A percentile compares a stretch with the other conserved stretches of the same genome.
Conservation (phyloP, 495 filamentous ascomycete genomes). For the Halenospora varia region DNA sequence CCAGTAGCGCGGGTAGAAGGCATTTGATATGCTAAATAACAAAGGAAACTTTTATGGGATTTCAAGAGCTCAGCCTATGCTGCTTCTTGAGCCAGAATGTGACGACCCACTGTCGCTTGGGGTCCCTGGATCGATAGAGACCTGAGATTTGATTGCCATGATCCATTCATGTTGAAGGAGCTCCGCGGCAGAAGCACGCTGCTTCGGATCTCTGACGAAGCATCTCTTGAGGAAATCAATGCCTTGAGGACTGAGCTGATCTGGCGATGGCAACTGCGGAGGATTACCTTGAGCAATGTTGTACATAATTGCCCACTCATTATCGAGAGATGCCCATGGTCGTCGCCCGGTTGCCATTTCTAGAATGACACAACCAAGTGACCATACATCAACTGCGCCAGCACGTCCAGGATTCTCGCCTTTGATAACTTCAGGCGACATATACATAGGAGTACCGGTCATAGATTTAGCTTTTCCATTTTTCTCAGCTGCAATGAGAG, state of each 20-base stretch:
- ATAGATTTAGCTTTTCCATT: conserved; percentile 74
- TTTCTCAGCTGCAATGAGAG: conserved; percentile 60
- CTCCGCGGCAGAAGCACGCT: conserved; percentile 78
- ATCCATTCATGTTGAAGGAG: conserved; percentile 97
- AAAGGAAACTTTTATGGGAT: not conserved
- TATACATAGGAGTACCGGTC: conserved; percentile 99
- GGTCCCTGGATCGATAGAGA: conserved; percentile 47
- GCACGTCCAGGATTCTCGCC: conserved; percentile 69
- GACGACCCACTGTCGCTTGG: conserved; percentile 38
- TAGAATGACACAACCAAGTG: conserved; percentile 90
- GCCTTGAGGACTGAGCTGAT: conserved; percentile 79
- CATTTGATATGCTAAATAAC: not conserved
- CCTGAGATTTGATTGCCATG: conserved; percentile 51
- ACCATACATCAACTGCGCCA: conserved; percentile 96
- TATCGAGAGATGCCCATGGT: conserved; percentile 96
- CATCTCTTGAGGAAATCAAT: conserved; percentile 86
- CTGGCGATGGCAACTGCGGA: conserved; percentile 72
- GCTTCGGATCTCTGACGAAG: conserved; percentile 80
- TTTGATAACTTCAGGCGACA: conserved; percentile 98
- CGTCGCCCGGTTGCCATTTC: conserved; percentile 96
- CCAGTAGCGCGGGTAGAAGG: no score
- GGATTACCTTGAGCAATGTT: conserved; percentile 97
- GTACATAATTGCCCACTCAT: conserved; percentile 99
- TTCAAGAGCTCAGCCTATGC: conserved; percentile 7
- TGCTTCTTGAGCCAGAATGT: conserved; percentile 16